A percentile compares a stretch with the other conserved stretches of the same genome.
These are phyloP conservation scores for Oligophagozyma castellii DNA, from an alignment of 1,139 yeast genomes.

Conservation along the genomic window DNA sequence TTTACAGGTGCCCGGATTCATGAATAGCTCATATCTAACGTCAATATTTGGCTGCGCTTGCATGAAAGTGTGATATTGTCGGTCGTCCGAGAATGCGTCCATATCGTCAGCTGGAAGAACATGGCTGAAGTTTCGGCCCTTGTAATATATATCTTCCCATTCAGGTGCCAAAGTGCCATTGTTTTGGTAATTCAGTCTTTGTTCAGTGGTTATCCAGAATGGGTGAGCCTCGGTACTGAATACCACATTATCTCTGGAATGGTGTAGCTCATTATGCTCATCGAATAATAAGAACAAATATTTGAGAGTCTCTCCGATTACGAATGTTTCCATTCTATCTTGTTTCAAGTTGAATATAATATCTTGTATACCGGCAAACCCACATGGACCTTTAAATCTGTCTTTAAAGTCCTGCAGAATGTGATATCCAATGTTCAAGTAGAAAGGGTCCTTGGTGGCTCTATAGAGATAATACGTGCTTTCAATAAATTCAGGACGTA, in stretches of 20 bases:
- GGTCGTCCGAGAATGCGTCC: too few relatives aligned
- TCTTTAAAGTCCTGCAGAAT: slow-evolving; percentile 41
- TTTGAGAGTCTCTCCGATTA: slow-evolving; percentile 77
- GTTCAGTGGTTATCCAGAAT: slow-evolving; percentile 46
- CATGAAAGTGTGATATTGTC: too few relatives aligned
- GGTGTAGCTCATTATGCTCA: slow-evolving; percentile 43
- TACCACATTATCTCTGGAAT: slow-evolving; percentile 40
- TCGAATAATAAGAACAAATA: slow-evolving; percentile 71
- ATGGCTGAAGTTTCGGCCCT: too few relatives aligned
- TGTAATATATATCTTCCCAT: too few relatives aligned
- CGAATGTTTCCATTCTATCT: slow-evolving; percentile 86
- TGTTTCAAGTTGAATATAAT: slow-evolving; percentile 49
- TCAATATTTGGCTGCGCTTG: too few relatives aligned
- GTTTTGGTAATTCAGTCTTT: too few relatives aligned
- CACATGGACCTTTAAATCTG: slow-evolving; percentile 51
- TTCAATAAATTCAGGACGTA: slow-evolving; percentile 84
- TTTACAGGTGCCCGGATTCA: background rate
- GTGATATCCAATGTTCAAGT: slow-evolving; percentile 57
- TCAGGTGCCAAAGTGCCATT: too few relatives aligned
- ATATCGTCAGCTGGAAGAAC: too few relatives aligned
- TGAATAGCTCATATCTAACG: background rate
- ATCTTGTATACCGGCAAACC: slow-evolving; percentile 69
- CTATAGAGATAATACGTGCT: slow-evolving; percentile 72
- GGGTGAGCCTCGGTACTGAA: slow-evolving; percentile 96
- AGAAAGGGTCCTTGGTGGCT: slow-evolving; percentile 81